Conservation (phyloP, 116 monocot genomes). For the Phalaenopsis hybrid region DNA sequence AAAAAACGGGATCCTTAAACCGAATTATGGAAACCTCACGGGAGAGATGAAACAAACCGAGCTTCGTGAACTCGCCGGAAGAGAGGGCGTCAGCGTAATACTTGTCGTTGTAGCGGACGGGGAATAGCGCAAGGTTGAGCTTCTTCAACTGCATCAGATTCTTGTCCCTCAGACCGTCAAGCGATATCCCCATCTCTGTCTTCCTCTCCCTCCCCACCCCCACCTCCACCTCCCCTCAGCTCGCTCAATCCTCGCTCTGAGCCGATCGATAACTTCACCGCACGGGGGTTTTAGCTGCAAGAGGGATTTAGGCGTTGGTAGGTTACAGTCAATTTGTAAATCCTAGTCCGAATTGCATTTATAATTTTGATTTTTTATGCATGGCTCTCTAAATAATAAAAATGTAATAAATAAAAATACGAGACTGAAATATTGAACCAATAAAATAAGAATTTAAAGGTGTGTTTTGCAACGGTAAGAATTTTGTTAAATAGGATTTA, state of each 20-base stretch:
- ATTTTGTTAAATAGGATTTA: no score
- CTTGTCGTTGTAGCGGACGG: conserved; percentile 98
- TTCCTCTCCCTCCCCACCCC: conserved; percentile 4
- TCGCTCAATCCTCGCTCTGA: background rate
- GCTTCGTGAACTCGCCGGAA: conserved; percentile 82
- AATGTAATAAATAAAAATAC: no score
- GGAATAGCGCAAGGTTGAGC: conserved; percentile 93
- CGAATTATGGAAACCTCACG: background rate
- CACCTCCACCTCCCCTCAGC: background rate
- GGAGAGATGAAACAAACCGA: conserved; percentile 32
- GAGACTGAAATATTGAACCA: no score
- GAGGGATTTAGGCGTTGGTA: no score
- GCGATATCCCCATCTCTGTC: conserved; percentile 39
- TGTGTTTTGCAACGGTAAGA: no score
- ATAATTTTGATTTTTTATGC: no score
- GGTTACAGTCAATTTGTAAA: no score
- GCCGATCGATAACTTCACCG: no score
- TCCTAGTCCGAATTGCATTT: no score
- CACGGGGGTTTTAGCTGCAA: no score
- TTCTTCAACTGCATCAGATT: conserved; percentile 99
- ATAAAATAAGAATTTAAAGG: no score
- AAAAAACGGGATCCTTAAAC: background rate
- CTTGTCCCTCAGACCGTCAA: conserved; percentile 82
- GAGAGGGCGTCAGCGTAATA: conserved; percentile 91
- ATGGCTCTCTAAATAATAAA: no score